phyloP scores from a whole-genome alignment of 1,284 basidiomycete genomes.

The Neonothopanus nambi region DNA sequence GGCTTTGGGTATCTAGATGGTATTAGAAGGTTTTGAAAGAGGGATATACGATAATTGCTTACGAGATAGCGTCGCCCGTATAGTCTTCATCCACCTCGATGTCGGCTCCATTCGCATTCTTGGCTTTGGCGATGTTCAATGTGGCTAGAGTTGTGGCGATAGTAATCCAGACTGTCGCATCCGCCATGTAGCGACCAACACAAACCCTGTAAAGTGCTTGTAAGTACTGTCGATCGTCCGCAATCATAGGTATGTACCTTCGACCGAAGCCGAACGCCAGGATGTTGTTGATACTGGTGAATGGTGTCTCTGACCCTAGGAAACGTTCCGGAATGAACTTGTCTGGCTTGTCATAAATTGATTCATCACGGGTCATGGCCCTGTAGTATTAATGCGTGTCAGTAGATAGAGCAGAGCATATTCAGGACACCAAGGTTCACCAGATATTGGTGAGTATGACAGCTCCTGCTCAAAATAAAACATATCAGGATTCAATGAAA shows the following conservation, averaged over 20 bases:
- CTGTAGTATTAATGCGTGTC: constrained; percentile 1
- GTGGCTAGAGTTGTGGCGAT: constrained; percentile 4
- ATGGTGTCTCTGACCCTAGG: background rate
- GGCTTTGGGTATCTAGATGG: too few relatives aligned
- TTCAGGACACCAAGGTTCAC: background rate
- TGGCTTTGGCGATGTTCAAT: background rate
- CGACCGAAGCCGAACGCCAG: constrained; percentile 15
- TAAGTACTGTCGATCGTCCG: too few relatives aligned
- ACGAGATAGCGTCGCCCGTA: too few relatives aligned
- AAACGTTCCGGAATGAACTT: constrained; percentile 12
- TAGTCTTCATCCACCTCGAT: background rate
- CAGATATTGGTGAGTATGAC: constrained; percentile 8
- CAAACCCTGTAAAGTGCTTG: too few relatives aligned
- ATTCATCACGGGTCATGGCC: constrained; percentile 12
- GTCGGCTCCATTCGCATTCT: too few relatives aligned
- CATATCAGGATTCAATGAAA: background rate
- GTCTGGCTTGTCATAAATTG: constrained; percentile 6
- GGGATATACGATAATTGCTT: too few relatives aligned
- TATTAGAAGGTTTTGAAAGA: too few relatives aligned
- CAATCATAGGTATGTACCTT: too few relatives aligned
- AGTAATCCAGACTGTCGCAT: constrained; percentile 7
- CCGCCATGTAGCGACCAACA: constrained; percentile 5
- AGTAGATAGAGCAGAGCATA: background rate
- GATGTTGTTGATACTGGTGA: constrained; percentile 4
- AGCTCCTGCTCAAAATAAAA: background rate